Evolutionary conservation across 2,329 filamentous ascomycete genomes (phyloP).

Genomic region (Colletotrichum chrysophilum): DNA sequence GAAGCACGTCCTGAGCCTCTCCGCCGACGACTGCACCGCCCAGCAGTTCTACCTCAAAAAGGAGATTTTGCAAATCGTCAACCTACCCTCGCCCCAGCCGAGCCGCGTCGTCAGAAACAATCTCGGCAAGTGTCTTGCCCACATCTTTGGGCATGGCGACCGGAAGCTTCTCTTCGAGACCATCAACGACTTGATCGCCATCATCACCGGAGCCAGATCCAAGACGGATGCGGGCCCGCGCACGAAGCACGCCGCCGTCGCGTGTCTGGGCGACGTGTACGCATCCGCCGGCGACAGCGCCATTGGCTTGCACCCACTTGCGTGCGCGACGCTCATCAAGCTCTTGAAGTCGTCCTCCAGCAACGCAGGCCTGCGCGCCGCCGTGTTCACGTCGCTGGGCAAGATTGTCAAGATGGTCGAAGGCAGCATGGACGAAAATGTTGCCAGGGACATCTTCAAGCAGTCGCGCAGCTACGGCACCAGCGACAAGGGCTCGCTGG

Average conservation of each 20-base stretch:
- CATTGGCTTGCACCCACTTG: conserved; percentile 79
- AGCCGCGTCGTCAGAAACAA: conserved; percentile 91
- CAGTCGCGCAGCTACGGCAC: conserved; percentile 78
- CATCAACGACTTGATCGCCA: conserved; percentile 82
- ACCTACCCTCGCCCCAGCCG: conserved; percentile 78
- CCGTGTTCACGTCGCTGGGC: conserved; percentile 75
- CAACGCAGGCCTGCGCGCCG: conserved; percentile 82
- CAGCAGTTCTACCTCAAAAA: conserved; percentile 94
- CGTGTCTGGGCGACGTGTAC: conserved; percentile 88
- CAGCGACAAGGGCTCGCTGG: conserved; percentile 82
- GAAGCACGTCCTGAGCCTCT: conserved; percentile 77
- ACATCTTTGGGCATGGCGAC: conserved; percentile 84
- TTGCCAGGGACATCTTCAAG: conserved; percentile 94
- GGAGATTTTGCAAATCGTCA: conserved; percentile 92
- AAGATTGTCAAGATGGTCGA: conserved; percentile 80
- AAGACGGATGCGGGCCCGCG: conserved; percentile 78
- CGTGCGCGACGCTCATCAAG: conserved; percentile 75
- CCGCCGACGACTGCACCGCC: conserved; percentile 79
- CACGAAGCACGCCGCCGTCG: conserved; percentile 85
- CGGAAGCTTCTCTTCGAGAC: conserved; percentile 93
- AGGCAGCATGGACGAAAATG: conserved; percentile 78
- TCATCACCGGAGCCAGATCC: conserved; percentile 75
- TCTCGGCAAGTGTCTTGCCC: conserved; percentile 81
- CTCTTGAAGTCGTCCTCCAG: conserved; percentile 79
- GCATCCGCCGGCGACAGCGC: conserved; percentile 93